These are phyloP conservation scores for Magnusiomyces suaveolens DNA, from an alignment of 1,139 yeast genomes.

Conservation along the genomic window DNA sequence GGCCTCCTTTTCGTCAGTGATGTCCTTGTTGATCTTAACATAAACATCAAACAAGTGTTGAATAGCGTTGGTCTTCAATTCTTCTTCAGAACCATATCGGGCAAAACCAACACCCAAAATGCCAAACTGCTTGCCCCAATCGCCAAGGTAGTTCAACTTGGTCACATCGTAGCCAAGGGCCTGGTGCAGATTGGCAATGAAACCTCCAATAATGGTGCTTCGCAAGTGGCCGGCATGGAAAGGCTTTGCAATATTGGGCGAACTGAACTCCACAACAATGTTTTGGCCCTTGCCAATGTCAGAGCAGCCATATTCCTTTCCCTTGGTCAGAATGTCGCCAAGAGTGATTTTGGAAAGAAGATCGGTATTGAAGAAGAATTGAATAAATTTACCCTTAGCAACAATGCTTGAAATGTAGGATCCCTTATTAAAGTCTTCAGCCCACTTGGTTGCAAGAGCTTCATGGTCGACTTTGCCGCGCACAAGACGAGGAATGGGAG, in stretches of 20 bases:
- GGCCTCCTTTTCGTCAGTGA: conserved; percentile 63
- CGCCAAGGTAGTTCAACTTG: conserved; percentile 92
- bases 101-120: conserved; percentile 86
- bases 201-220: conserved; percentile 98
- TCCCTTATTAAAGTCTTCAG: conserved; percentile 43
- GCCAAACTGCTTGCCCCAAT: conserved; percentile 99
- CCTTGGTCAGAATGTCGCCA: conserved; percentile 57
- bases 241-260: conserved; percentile 98
- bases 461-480: conserved; percentile 68
- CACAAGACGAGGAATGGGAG: conserved; percentile 86
- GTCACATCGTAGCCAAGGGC: conserved; percentile 82
- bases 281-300: conserved; percentile 69
- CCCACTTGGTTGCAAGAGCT: conserved; percentile 77
- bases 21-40: conserved; percentile 75
- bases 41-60: conserved; percentile 92
- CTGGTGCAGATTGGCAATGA: conserved; percentile 80
- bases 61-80: conserved; percentile 69
- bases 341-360: conserved; percentile 60
- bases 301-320: conserved; percentile 57
- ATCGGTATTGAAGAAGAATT: conserved; percentile 67
- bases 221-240: conserved; percentile 99
- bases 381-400: conserved; percentile 86
- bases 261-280: conserved; percentile 78
- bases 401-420: conserved; percentile 58
- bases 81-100: conserved; percentile 72